phyloP scores from a whole-genome alignment of 495 filamentous ascomycete genomes.

The Xylaria venustula region DNA sequence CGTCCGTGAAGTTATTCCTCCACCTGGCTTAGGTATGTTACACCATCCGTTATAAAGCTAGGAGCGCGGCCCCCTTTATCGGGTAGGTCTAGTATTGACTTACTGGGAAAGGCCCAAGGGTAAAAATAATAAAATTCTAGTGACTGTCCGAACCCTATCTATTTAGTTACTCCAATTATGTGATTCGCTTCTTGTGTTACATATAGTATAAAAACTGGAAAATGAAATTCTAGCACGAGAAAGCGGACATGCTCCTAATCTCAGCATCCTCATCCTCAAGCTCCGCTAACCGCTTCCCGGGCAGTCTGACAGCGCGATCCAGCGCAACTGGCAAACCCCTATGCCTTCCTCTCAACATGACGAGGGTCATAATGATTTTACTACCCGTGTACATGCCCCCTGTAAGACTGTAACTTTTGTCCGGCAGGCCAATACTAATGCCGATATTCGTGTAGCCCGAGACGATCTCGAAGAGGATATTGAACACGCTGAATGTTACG shows the following conservation, averaged over 20 bases:
- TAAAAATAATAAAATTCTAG: not conserved
- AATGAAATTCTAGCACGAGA: constrained; percentile 8
- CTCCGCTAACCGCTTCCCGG: constrained; percentile 51
- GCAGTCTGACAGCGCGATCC: constrained; percentile 73
- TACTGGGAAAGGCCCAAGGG: not conserved
- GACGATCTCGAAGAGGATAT: constrained; percentile 81
- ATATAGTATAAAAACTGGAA: not conserved
- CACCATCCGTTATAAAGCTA: too few species aligned
- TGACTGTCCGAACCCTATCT: not conserved
- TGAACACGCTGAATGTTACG: constrained; percentile 72
- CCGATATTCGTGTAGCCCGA: constrained; percentile 82
- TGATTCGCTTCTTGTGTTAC: not conserved
- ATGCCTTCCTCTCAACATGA: constrained; percentile 77
- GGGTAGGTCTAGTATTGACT: not conserved
- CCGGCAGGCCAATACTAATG: constrained; percentile 68
- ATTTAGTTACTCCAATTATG: not conserved
- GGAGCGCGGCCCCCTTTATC: not conserved
- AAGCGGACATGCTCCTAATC: constrained; percentile 29
- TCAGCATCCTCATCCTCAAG: constrained; percentile 42
- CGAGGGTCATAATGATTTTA: constrained; percentile 75
- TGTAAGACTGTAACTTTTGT: constrained; percentile 66
- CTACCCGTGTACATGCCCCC: constrained; percentile 68
- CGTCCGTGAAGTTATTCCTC: too few species aligned
- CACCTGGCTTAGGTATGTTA: too few species aligned
- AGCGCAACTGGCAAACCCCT: constrained; percentile 77